Evolutionary conservation across 2,329 filamentous ascomycete genomes (phyloP).

Genomic region (Calonectria montana): DNA sequence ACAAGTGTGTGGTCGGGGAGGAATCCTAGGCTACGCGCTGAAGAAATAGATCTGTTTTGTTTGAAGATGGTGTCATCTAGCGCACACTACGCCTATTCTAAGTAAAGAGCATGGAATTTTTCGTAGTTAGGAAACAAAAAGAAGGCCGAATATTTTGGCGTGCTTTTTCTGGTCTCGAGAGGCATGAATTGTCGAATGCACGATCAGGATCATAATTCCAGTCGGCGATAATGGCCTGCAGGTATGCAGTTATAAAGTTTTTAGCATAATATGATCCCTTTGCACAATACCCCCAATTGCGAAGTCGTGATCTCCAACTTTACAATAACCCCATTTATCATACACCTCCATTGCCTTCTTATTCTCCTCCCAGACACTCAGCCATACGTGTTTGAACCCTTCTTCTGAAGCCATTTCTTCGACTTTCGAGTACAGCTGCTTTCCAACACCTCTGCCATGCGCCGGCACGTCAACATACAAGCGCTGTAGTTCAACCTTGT

Average conservation of each 20-base stretch:
- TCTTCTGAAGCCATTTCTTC: slow-evolving; percentile 49
- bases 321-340: slow-evolving; percentile 52
- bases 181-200: background rate
- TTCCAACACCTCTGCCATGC: slow-evolving; percentile 54
- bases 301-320: slow-evolving; percentile 56
- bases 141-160: too few relatives aligned
- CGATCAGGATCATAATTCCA: background rate
- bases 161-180: too few relatives aligned
- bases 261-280: slow-evolving; percentile 56
- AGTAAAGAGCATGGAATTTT: too few relatives aligned
- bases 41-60: background rate
- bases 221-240: too few relatives aligned
- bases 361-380: slow-evolving; percentile 62
- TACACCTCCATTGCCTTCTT: slow-evolving; percentile 52
- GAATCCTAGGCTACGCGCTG: background rate
- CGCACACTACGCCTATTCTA: too few relatives aligned
- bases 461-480: slow-evolving; percentile 52
- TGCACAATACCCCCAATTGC: slow-evolving; percentile 54
- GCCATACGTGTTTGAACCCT: slow-evolving; percentile 55
- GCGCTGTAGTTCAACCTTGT: slow-evolving; percentile 54
- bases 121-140: too few relatives aligned
- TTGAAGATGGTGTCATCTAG: too few relatives aligned
- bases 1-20: background rate
- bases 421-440: slow-evolving; percentile 42
- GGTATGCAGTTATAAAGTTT: slow-evolving; percentile 26